phyloP scores from a whole-genome alignment of 805 yeast species.

The Metschnikowia bowlesiae region DNA sequence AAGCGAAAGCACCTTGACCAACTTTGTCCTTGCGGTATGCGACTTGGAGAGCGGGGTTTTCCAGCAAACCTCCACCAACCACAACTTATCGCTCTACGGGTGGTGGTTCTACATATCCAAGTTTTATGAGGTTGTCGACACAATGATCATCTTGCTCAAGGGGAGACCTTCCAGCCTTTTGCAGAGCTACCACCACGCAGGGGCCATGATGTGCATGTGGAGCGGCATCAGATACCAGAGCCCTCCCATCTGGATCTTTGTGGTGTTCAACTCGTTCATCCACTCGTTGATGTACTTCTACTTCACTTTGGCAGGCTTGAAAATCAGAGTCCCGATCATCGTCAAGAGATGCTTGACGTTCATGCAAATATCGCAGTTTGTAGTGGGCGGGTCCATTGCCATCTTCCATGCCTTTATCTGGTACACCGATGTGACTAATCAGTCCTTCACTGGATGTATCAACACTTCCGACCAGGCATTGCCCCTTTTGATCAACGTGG shows the following conservation, averaged over 20 bases:
- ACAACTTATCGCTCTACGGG: constrained; percentile 51
- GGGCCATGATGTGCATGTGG: constrained; percentile 82
- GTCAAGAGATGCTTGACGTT: constrained; percentile 60
- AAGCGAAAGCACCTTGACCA: constrained; percentile 28
- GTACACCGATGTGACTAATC: constrained; percentile 48
- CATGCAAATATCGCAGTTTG: constrained; percentile 64
- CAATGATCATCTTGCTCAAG: constrained; percentile 60
- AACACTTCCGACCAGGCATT: constrained; percentile 56
- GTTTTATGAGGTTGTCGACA: constrained; percentile 68
- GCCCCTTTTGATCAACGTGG: constrained; percentile 58
- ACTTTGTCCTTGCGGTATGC: constrained; percentile 60
- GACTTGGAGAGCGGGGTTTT: constrained; percentile 58
- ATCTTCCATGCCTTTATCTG: constrained; percentile 56
- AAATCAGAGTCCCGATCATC: constrained; percentile 51
- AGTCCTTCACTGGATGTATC: constrained; percentile 43
- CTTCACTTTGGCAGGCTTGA: constrained; percentile 56
- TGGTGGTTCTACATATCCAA: constrained; percentile 67
- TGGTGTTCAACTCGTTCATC: constrained; percentile 73
- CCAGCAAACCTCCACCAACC: constrained; percentile 21
- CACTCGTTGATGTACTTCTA: constrained; percentile 73
- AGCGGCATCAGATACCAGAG: constrained; percentile 65
- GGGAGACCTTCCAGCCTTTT: constrained; percentile 63
- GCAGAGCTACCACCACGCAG: constrained; percentile 75
- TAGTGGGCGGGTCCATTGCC: constrained; percentile 67
- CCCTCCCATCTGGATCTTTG: constrained; percentile 79